These are phyloP conservation scores for Macadamia integrifolia DNA, from an alignment of 164 flowering plant species.

Conservation along the genomic window DNA sequence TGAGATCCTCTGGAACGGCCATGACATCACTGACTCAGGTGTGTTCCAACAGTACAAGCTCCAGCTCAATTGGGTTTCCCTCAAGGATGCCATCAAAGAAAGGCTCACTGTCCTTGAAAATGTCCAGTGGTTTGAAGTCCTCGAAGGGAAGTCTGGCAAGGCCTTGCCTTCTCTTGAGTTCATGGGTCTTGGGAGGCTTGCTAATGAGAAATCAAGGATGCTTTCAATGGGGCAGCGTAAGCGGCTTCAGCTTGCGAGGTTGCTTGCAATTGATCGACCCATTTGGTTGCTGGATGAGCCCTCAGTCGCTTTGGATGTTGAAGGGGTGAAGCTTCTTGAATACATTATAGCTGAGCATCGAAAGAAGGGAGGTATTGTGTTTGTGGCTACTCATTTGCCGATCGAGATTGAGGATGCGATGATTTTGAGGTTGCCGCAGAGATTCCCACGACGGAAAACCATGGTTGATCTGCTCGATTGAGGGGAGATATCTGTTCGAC, in stretches of 20 bases:
- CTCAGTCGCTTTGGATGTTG: constrained; percentile 85
- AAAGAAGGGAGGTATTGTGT: constrained; percentile 74
- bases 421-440: constrained; percentile 66
- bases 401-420: constrained; percentile 82
- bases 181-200: constrained; percentile 78
- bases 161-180: constrained; percentile 62
- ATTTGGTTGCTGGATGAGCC: constrained; percentile 98
- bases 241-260: constrained; percentile 76
- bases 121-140: constrained; percentile 74
- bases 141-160: constrained; percentile 73
- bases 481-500: not conserved
- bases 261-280: constrained; percentile 80
- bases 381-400: constrained; percentile 79
- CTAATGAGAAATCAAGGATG: constrained; percentile 71
- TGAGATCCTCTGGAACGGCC: constrained; percentile 84
- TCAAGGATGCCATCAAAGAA: constrained; percentile 78
- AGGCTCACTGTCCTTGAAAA: constrained; percentile 71
- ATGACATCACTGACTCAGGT: constrained; percentile 66
- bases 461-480: constrained; percentile 67
- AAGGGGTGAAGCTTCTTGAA: constrained; percentile 78
- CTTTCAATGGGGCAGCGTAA: constrained; percentile 93
- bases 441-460: constrained; percentile 82
- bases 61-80: constrained; percentile 87
- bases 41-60: constrained; percentile 83
- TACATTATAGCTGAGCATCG: constrained; percentile 75